phyloP scores from a whole-genome alignment of 2,329 filamentous ascomycete species.

The Epicoccum sorghinum region DNA sequence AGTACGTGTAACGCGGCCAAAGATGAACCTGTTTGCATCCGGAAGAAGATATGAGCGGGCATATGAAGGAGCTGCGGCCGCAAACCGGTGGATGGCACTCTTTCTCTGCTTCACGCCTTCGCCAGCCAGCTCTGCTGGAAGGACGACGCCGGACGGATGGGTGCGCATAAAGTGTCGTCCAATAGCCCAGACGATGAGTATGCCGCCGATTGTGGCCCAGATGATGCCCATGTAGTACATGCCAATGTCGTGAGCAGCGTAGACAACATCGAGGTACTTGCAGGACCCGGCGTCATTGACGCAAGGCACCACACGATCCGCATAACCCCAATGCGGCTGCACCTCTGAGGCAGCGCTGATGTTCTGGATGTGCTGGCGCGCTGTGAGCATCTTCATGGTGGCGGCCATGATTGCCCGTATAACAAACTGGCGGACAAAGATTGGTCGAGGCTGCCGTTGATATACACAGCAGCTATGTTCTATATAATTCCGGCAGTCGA shows the following conservation, averaged over 20 bases:
- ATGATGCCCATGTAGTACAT: constrained; percentile 64
- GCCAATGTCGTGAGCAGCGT: constrained; percentile 59
- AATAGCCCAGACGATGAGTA: constrained; percentile 54
- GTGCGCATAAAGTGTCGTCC: constrained; percentile 39
- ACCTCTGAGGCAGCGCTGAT: constrained; percentile 46
- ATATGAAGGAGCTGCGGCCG: constrained; percentile 49
- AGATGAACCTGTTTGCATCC: constrained; percentile 63
- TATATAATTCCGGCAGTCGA: constrained; percentile 22
- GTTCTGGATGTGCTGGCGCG: constrained; percentile 48
- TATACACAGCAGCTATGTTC: constrained; percentile 4
- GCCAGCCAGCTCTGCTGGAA: constrained; percentile 25
- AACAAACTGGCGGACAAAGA: constrained; percentile 19
- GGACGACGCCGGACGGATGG: constrained; percentile 34
- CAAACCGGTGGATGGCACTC: constrained; percentile 32
- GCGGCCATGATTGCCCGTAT: constrained; percentile 26
- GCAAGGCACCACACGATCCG: constrained; percentile 61
- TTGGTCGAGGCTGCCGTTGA: constrained; percentile 12
- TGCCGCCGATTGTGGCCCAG: constrained; percentile 60
- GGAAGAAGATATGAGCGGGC: constrained; percentile 64
- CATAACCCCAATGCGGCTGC: constrained; percentile 64
- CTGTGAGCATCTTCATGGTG: constrained; percentile 21
- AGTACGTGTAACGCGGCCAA: constrained; percentile 71
- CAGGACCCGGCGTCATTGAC: constrained; percentile 64
- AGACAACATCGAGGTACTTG: constrained; percentile 63
- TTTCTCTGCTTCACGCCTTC: constrained; percentile 32